These are phyloP conservation scores for Lolium rigidum DNA, from an alignment of 176 grass and related monocot genomes.

Conservation along the genomic window DNA sequence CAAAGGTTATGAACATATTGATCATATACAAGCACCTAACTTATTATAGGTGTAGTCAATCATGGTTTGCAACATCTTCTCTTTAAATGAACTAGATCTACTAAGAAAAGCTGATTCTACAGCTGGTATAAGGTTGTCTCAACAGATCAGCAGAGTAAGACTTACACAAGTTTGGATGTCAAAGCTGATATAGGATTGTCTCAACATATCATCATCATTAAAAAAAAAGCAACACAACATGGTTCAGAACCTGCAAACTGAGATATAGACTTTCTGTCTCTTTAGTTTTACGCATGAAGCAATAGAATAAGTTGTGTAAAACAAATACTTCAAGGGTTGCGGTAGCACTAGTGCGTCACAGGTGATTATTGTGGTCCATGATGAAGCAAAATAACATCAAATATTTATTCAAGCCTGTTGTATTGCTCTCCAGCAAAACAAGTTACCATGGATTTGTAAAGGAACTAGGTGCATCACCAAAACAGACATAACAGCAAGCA, in stretches of 20 bases:
- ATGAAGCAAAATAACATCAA: conserved; percentile 40
- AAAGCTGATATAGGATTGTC: background rate
- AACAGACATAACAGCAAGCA: conserved; percentile 40
- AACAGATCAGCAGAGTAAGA: background rate
- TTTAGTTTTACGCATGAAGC: no score
- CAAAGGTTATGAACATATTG: background rate
- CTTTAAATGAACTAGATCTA: background rate
- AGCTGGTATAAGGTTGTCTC: background rate
- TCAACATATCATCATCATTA: background rate
- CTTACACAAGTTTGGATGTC: background rate
- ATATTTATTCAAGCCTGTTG: conserved; percentile 40
- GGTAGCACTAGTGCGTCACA: background rate
- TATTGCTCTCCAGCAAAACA: conserved; percentile 32
- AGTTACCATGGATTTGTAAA: conserved; percentile 40
- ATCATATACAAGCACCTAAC: background rate
- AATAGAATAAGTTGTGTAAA: no score
- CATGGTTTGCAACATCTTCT: background rate
- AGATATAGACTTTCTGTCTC: background rate
- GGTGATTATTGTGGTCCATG: conserved; percentile 30
- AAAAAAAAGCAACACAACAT: background rate
- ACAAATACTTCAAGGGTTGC: no score
- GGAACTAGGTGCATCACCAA: conserved; percentile 42
- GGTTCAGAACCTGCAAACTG: background rate
- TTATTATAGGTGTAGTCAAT: background rate
- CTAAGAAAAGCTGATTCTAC: background rate